Evolutionary conservation across 139 green algal genomes (phyloP).

Genomic region (Parachlorella kessleri): DNA sequence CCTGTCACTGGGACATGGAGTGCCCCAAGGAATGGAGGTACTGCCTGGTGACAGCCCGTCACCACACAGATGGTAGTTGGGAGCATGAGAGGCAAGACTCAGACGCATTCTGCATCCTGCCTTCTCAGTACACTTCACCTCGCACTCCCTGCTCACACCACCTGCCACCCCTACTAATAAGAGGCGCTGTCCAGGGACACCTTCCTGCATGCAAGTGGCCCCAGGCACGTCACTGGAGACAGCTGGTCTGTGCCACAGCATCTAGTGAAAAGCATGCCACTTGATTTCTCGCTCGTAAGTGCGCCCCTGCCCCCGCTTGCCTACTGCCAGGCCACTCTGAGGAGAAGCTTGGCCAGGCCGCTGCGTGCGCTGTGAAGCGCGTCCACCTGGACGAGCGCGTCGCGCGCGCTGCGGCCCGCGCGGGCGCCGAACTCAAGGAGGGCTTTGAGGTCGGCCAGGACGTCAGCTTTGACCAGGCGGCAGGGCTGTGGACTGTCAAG

Average conservation of each 20-base stretch:
- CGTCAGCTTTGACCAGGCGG: conserved; percentile 69
- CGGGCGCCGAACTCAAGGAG: conserved; percentile 84
- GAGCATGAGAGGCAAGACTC: too few species aligned
- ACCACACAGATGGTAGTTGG: too few species aligned
- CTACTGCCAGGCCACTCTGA: conserved; percentile 59
- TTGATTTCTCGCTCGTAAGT: too few species aligned
- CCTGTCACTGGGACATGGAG: too few species aligned
- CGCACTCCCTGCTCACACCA: not conserved
- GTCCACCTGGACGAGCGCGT: conserved; percentile 80
- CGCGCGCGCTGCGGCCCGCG: conserved; percentile 48
- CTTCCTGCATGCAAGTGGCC: too few species aligned
- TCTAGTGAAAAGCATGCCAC: too few species aligned
- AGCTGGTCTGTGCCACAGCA: too few species aligned
- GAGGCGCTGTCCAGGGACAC: too few species aligned
- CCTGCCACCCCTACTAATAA: not conserved
- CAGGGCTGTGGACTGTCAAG: conserved; percentile 85
- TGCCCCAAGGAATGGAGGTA: too few species aligned
- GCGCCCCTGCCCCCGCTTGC: not conserved
- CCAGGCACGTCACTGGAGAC: too few species aligned
- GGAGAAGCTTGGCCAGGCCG: conserved; percentile 76
- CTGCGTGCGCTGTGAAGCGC: conserved; percentile 83
- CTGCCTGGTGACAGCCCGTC: too few species aligned
- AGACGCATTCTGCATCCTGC: too few species aligned
- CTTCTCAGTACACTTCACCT: not conserved
- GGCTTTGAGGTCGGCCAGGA: conserved; percentile 76